Conservation (phyloP, 208 protist genomes). For the Phytomonas sp. region DNA sequence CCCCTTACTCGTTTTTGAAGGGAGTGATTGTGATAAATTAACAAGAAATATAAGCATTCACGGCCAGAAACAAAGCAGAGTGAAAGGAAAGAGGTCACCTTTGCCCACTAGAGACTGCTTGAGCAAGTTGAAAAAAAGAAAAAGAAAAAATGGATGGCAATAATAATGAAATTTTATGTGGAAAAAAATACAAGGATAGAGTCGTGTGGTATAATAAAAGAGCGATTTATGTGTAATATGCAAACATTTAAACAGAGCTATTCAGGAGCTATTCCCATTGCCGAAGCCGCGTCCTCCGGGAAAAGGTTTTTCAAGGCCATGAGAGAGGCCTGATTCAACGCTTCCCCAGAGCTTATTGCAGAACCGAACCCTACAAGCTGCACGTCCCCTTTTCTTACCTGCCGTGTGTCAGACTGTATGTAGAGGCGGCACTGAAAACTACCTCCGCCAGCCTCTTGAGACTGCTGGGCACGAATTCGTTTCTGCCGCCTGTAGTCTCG, state of each 20-base stretch:
- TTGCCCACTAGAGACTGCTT: not conserved
- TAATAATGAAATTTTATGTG: conserved; percentile 6
- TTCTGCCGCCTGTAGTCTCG: conserved; percentile 29
- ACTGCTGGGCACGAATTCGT: conserved; percentile 56
- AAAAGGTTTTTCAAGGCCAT: conserved; percentile 44
- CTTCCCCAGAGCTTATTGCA: conserved; percentile 21
- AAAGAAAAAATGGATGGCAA: conserved; percentile 14
- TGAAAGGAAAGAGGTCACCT: not conserved
- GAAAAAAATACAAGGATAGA: conserved; percentile 4
- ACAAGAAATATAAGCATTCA: not conserved
- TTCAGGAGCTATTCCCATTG: conserved; percentile 14
- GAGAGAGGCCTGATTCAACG: conserved; percentile 49
- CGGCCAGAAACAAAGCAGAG: not conserved
- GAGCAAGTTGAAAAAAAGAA: conserved; percentile 7
- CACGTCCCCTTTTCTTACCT: conserved; percentile 35
- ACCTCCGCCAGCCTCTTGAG: conserved; percentile 20
- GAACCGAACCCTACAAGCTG: conserved; percentile 71
- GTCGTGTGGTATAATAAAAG: conserved; percentile 7
- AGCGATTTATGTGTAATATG: not conserved
- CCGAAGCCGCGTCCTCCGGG: conserved; percentile 10
- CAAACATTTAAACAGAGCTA: conserved; percentile 6
- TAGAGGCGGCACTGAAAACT: conserved; percentile 64
- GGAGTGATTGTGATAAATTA: not conserved
- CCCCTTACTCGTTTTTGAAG: not conserved
- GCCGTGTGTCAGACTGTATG: conserved; percentile 34